phyloP scores from a whole-genome alignment of 2,329 filamentous ascomycete genomes.

The Alternaria viburni region DNA sequence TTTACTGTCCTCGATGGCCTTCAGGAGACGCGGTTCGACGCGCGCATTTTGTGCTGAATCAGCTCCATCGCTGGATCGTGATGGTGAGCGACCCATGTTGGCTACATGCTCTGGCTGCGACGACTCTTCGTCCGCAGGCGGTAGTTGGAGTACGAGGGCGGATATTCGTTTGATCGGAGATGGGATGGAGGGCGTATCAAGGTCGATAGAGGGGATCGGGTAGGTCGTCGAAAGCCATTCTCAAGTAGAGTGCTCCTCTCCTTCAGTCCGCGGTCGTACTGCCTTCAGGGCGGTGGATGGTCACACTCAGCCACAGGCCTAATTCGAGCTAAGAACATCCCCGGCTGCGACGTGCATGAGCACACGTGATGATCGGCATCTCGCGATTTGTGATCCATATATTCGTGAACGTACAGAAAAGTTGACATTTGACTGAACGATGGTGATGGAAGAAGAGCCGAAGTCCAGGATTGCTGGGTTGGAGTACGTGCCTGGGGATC shows the following conservation, averaged over 20 bases:
- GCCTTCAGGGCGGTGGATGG: conserved; percentile 12
- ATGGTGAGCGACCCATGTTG: conserved; percentile 44
- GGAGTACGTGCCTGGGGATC: not conserved
- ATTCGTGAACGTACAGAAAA: not conserved
- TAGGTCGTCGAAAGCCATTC: conserved; percentile 12
- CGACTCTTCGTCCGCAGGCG: conserved; percentile 4
- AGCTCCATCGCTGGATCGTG: conserved; percentile 45
- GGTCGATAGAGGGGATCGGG: conserved; percentile 9
- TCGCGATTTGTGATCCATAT: not conserved
- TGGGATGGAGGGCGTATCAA: conserved; percentile 14
- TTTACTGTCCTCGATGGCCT: conserved; percentile 42
- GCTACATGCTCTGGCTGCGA: conserved; percentile 18
- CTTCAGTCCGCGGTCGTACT: conserved; percentile 3
- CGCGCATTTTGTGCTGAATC: conserved; percentile 35
- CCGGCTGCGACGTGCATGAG: conserved; percentile 29
- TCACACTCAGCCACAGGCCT: conserved; percentile 23
- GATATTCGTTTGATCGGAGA: conserved; percentile 6
- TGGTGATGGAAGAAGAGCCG: not conserved
- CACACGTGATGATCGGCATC: conserved; percentile 32
- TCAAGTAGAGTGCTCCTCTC: not conserved
- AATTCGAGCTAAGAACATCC: conserved; percentile 21
- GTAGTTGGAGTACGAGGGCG: not conserved
- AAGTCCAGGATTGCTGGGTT: not conserved
- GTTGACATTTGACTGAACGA: not conserved
- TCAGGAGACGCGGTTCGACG: conserved; percentile 44